Evolutionary conservation across 805 yeast species (phyloP), one percentile per base, ranked within the genome.

Genomic region (Candida caryicola): DNA sequence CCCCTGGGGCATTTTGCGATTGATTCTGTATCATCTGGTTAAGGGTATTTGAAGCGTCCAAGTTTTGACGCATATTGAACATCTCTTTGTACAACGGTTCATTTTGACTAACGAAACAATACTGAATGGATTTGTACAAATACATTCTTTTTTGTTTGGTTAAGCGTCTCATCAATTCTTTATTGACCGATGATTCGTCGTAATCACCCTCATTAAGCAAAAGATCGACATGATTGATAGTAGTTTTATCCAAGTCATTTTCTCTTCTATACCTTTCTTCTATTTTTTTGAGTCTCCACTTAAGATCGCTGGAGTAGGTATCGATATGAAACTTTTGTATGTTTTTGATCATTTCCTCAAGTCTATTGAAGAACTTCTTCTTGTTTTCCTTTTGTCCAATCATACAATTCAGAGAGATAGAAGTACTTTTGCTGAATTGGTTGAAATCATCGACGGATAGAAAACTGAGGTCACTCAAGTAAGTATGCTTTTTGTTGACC

Each of bases 361-460:
- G 26, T 17, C 31, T 40, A 34, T 43, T 42, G 23, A 34, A 13
- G 32, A 45, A 51, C 39, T 44, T 49, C 18, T 34, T 38, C 37
- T 53, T 51, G 23, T 40, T 40, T 4, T 47, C 50, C 10, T 21
- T 18, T 12, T 37, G 30, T 13, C 32, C 36, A 9, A 45, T 34
- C 2, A 43, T 13, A 1, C 17, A 15, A 5, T 36, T 34, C 4
- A 38, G 35, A 23, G 39, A 40, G 1, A 52, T 30, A 27, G 40
- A 39, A 4, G 55, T 46, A 2, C 46, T 34, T 17, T 47, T 46
- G 3, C 51, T 16, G 17, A 49, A 43, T 19, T 43, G 32, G 27
- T 51, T 57, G 14, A 49, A 31, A 8, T 54, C 57, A 39, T 60
- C 65, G 1, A 58, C 54, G 0, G 54, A 56, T 8, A 59, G 6